phyloP scores from a whole-genome alignment of 441 rosid genomes.

The Bruguiera hainesii region DNA sequence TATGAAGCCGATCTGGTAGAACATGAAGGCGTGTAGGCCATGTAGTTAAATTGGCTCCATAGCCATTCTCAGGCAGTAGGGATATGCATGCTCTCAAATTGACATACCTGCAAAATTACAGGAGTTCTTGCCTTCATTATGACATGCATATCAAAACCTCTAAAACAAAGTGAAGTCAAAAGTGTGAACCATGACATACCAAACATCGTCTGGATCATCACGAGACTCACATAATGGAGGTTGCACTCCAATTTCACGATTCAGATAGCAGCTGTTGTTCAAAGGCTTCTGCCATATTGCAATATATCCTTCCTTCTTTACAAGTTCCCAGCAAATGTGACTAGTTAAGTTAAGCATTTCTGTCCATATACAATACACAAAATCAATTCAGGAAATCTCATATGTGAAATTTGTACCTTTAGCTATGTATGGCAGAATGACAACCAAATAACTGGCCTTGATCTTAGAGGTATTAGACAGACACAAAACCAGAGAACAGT shows the following conservation, averaged over 20 bases:
- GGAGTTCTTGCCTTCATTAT: neutral
- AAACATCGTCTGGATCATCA: conserved; percentile 76
- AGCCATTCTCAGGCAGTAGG: conserved; percentile 69
- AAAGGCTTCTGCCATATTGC: conserved; percentile 87
- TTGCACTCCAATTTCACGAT: conserved; percentile 48
- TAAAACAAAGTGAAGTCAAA: neutral
- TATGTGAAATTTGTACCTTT: conserved; percentile 4
- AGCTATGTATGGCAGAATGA: neutral
- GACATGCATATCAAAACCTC: too few relatives aligned
- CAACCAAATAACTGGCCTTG: neutral
- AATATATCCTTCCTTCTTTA: conserved; percentile 83
- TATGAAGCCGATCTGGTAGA: conserved; percentile 83
- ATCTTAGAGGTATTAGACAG: neutral
- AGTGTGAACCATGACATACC: conserved; percentile 41
- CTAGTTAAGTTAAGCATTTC: conserved; percentile 80
- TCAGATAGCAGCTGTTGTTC: conserved; percentile 75
- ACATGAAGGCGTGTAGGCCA: conserved; percentile 77
- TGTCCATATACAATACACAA: conserved; percentile 28
- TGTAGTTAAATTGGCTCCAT: conserved; percentile 60
- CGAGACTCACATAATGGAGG: conserved; percentile 68
- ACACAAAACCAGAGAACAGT: neutral
- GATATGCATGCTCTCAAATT: conserved; percentile 75
- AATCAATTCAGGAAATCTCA: conserved; percentile 7
- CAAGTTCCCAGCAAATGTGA: conserved; percentile 81
- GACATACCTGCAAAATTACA: conserved; percentile 54